Conservation (phyloP, 2,329 filamentous ascomycete species). For the Exophiala xenobiotica region DNA sequence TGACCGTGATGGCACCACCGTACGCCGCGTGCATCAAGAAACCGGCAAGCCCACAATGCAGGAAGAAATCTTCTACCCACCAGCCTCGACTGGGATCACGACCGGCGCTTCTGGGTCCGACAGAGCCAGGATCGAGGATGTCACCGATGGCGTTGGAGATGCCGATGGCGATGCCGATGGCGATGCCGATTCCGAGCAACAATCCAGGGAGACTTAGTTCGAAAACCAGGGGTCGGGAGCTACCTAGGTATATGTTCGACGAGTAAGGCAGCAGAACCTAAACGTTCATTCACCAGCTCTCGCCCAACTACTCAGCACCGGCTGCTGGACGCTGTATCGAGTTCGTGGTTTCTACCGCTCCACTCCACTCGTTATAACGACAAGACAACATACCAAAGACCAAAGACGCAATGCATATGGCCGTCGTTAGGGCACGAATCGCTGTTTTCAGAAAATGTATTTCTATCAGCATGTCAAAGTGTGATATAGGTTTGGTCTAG, state of each 20-base stretch:
- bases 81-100: neutral
- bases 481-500: too few species aligned
- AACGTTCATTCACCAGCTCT: neutral
- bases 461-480: too few species aligned
- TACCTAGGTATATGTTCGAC: slow-evolving; percentile 34
- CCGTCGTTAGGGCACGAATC: too few species aligned
- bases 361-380: too few species aligned
- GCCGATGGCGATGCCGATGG: slow-evolving; percentile 30
- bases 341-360: too few species aligned
- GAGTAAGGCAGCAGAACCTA: neutral
- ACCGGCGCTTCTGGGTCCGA: neutral
- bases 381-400: too few species aligned
- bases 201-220: slow-evolving; percentile 44
- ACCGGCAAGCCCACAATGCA: slow-evolving; percentile 13
- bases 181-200: slow-evolving; percentile 35
- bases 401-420: too few species aligned
- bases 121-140: slow-evolving; percentile 17
- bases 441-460: too few species aligned
- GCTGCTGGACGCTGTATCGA: too few species aligned
- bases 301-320: too few species aligned
- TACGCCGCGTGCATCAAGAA: slow-evolving; percentile 15
- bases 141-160: slow-evolving; percentile 16
- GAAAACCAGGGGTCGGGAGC: slow-evolving; percentile 45
- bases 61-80: slow-evolving; percentile 14
- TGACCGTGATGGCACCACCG: slow-evolving; percentile 21